A percentile compares a stretch with the other conserved stretches of the same genome.
Evolutionary conservation across 2,329 filamentous ascomycete genomes (phyloP).

Genomic region (Trichoderma asperellum): DNA sequence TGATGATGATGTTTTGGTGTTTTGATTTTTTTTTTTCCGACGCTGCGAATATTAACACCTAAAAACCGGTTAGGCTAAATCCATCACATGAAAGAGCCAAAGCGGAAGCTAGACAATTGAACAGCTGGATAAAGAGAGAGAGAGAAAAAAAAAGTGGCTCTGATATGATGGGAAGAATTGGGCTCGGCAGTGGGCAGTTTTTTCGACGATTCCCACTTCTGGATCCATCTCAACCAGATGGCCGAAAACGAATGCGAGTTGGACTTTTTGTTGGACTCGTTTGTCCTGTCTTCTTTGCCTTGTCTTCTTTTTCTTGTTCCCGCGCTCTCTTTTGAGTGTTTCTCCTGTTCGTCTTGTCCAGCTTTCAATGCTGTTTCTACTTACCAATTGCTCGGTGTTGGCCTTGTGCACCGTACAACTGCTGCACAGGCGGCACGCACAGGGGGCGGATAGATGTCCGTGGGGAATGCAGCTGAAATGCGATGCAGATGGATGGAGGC

Average conservation of each 20-base stretch:
- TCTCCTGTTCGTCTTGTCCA: neutral
- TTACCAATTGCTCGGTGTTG: neutral
- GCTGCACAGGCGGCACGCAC: neutral
- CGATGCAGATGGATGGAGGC: slow-evolving; percentile 13
- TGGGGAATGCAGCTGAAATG: slow-evolving; percentile 2
- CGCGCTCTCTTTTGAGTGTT: too few relatives aligned
- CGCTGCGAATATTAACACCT: neutral
- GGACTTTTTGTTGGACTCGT: neutral
- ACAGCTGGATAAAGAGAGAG: neutral
- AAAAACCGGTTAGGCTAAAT: neutral
- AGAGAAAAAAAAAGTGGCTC: slow-evolving; percentile 7
- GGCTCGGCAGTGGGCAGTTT: neutral
- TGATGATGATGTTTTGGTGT: slow-evolving; percentile 5
- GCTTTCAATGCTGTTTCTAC: neutral
- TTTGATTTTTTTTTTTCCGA: neutral
- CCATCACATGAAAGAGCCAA: neutral
- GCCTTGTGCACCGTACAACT: neutral
- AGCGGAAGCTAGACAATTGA: neutral
- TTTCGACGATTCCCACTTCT: neutral
- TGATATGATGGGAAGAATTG: neutral
- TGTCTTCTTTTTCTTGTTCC: neutral
- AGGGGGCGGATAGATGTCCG: slow-evolving; percentile 4
- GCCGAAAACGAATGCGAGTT: neutral
- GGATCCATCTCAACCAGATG: neutral
- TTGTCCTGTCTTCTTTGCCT: neutral